phyloP scores from a whole-genome alignment of 2,329 filamentous ascomycete genomes.

The Hymenotorrendiella dingleyae region DNA sequence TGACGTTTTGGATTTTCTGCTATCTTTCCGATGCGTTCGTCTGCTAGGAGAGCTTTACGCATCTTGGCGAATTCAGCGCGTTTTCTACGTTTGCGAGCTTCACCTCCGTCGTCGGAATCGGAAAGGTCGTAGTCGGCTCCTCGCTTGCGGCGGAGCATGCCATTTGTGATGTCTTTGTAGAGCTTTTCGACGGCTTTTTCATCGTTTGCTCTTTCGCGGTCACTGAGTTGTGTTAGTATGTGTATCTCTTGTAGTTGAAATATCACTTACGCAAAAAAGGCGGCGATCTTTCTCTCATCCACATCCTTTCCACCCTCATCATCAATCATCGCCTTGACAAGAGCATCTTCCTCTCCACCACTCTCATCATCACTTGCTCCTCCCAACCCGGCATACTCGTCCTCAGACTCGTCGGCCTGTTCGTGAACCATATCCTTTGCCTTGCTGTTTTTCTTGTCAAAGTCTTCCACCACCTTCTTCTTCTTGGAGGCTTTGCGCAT shows the following conservation, averaged over 20 bases:
- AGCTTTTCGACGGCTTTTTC: slow-evolving; percentile 87
- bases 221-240: slow-evolving; percentile 40
- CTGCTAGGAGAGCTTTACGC: slow-evolving; percentile 79
- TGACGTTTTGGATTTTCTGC: slow-evolving; percentile 82
- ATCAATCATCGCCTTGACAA: slow-evolving; percentile 83
- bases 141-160: slow-evolving; percentile 76
- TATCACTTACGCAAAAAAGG: slow-evolving; percentile 77
- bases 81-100: slow-evolving; percentile 72
- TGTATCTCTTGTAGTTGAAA: not conserved
- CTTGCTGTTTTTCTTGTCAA: slow-evolving; percentile 80
- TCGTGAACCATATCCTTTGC: slow-evolving; percentile 86
- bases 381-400: slow-evolving; percentile 93
- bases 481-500: slow-evolving; percentile 63
- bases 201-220: slow-evolving; percentile 72
- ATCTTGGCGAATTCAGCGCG: slow-evolving; percentile 85
- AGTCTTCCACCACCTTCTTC: slow-evolving; percentile 51
- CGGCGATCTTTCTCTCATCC: slow-evolving; percentile 76
- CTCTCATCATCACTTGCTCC: slow-evolving; percentile 84
- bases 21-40: slow-evolving; percentile 87
- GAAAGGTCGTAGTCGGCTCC: slow-evolving; percentile 78
- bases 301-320: slow-evolving; percentile 72
- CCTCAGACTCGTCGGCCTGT: slow-evolving; percentile 94
- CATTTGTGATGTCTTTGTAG: slow-evolving; percentile 87
- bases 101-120: slow-evolving; percentile 84
- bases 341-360: slow-evolving; percentile 66